Conservation (phyloP, 1,139 yeast genomes). For the Pichia terricola region DNA sequence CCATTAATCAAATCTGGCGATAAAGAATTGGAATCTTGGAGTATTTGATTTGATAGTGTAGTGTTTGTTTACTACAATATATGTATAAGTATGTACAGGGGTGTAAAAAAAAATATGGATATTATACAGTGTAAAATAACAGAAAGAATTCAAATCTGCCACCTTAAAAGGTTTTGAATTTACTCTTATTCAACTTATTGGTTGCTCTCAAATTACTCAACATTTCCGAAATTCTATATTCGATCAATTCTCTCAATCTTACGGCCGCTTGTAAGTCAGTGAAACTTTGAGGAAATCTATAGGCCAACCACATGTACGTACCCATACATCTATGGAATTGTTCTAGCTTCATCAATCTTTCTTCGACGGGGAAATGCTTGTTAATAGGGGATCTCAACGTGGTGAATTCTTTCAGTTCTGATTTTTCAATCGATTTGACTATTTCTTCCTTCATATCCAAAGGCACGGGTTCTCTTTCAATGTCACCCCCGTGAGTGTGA, state of each 20-base stretch:
- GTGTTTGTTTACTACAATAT: not conserved
- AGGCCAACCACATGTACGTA: slow-evolving; percentile 77
- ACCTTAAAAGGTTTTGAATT: slow-evolving; percentile 13
- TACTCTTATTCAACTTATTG: slow-evolving; percentile 11
- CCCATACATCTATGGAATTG: slow-evolving; percentile 59
- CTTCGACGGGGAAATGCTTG: slow-evolving; percentile 26
- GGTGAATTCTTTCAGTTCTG: slow-evolving; percentile 12
- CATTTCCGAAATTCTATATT: slow-evolving; percentile 56
- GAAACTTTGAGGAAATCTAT: slow-evolving; percentile 75
- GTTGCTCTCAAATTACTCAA: slow-evolving; percentile 33
- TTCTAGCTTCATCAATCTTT: slow-evolving; percentile 46
- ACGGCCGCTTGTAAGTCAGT: slow-evolving; percentile 68
- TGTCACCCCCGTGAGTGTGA: slow-evolving; percentile 13
- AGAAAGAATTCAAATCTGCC: too few species aligned
- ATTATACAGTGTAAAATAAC: too few species aligned
- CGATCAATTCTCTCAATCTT: slow-evolving; percentile 57
- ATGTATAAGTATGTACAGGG: slow-evolving; percentile 4
- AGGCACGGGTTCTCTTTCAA: slow-evolving; percentile 24
- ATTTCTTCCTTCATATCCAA: slow-evolving; percentile 13
- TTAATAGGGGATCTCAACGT: slow-evolving; percentile 13
- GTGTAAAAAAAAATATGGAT: not conserved
- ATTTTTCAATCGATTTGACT: slow-evolving; percentile 8
- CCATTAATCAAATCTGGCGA: slow-evolving; percentile 22
- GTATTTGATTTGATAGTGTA: slow-evolving; percentile 5
- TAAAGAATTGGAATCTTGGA: slow-evolving; percentile 20